Percentiles rank a stretch among this genome's conserved stretches.
phyloP scores from a whole-genome alignment of 2,329 filamentous ascomycete species.

The Onygena corvina region DNA sequence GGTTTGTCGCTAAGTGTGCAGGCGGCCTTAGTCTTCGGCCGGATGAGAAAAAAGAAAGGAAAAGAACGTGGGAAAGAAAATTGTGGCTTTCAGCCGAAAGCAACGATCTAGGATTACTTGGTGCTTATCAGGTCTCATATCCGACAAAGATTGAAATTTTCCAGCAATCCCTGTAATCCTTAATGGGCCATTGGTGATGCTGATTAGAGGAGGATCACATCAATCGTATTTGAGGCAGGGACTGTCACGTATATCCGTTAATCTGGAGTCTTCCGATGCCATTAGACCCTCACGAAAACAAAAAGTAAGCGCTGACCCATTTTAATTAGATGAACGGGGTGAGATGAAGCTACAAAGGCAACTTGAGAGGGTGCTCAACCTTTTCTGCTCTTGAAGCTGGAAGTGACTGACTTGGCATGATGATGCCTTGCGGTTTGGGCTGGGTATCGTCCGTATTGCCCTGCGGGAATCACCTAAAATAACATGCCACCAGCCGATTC shows the following conservation, averaged over 20 bases:
- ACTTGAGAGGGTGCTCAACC: too few relatives aligned
- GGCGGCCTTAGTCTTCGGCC: too few relatives aligned
- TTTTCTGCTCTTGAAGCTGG: background rate
- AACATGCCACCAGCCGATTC: background rate
- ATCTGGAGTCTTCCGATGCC: too few relatives aligned
- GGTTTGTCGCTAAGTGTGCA: background rate
- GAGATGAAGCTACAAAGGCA: too few relatives aligned
- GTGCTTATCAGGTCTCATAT: background rate
- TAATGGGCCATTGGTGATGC: background rate
- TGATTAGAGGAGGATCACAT: constrained; percentile 8
- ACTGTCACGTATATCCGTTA: background rate
- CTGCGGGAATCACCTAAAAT: too few relatives aligned
- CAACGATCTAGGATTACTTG: background rate
- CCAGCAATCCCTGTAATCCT: background rate
- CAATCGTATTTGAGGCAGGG: constrained; percentile 12
- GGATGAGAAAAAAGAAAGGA: background rate
- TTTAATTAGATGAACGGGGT: too few relatives aligned
- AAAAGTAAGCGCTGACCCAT: too few relatives aligned
- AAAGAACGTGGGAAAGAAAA: background rate
- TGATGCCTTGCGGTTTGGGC: background rate
- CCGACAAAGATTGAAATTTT: background rate
- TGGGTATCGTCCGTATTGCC: background rate
- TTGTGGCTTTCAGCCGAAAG: background rate
- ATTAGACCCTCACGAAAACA: too few relatives aligned
- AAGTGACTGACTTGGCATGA: background rate